A percentile compares a stretch with the other conserved stretches of the same genome.
Evolutionary conservation across 225 moss, liverwort and hornwort species (phyloP).

Genomic region (Polytrichum formosum): DNA sequence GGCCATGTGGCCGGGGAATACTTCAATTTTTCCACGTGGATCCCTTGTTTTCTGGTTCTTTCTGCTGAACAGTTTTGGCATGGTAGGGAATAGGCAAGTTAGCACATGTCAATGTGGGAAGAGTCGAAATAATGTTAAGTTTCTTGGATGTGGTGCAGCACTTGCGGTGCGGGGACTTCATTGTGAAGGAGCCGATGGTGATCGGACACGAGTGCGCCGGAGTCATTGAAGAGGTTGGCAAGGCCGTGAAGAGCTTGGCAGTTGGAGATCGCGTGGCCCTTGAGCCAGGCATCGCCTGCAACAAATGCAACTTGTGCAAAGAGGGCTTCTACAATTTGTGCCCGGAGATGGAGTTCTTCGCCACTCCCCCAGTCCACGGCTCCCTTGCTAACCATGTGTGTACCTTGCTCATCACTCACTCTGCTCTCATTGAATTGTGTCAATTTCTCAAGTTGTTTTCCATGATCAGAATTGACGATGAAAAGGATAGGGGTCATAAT

Average conservation of each 20-base stretch:
- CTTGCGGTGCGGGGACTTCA: constrained; percentile 36
- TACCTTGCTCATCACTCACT: not conserved
- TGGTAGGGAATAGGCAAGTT: no score
- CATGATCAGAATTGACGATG: no score
- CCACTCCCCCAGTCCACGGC: constrained; percentile 53
- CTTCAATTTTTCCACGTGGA: no score
- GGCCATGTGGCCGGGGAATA: no score
- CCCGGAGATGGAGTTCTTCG: constrained; percentile 52
- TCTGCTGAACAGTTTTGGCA: no score
- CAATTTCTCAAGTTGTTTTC: no score
- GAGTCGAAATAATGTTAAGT: no score
- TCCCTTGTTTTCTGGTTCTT: no score
- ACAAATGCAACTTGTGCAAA: constrained; percentile 41
- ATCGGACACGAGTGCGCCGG: constrained; percentile 62
- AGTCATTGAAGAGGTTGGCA: constrained; percentile 44
- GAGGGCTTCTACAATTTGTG: constrained; percentile 52
- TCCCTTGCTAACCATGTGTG: constrained; percentile 46
- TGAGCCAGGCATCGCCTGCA: constrained; percentile 58
- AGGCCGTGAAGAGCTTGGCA: constrained; percentile 29
- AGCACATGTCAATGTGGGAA: no score
- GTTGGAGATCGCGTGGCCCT: constrained; percentile 57
- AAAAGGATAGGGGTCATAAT: not conserved
- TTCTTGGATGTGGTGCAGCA: constrained; percentile 27
- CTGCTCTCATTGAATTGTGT: not conserved
- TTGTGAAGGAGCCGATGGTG: constrained; percentile 60